Conservation (phyloP, 1,284 basidiomycete species). For the Singerocomus inundabilis region DNA sequence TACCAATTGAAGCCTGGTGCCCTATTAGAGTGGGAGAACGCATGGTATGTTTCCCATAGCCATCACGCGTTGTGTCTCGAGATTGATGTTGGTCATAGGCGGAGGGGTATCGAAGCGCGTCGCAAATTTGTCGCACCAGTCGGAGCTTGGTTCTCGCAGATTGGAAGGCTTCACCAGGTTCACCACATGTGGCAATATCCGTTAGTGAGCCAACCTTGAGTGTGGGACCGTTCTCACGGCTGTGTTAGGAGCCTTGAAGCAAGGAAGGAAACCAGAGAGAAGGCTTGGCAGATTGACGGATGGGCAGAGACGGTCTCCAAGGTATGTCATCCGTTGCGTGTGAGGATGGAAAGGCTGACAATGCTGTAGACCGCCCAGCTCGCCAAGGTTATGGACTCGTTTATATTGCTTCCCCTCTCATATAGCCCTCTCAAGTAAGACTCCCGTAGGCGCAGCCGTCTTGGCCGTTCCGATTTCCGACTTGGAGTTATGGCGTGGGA, state of each 20-base stretch:
- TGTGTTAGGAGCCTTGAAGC: slow-evolving; percentile 66
- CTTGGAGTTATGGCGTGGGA: no score
- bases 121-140: slow-evolving; percentile 81
- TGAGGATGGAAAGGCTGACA: slow-evolving; percentile 6
- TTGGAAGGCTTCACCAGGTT: slow-evolving; percentile 86
- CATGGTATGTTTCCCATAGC: slow-evolving; percentile 59
- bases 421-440: slow-evolving; percentile 78
- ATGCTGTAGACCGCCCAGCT: slow-evolving; percentile 70
- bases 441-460: slow-evolving; percentile 1
- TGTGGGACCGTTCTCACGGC: slow-evolving; percentile 14
- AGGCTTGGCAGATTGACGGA: slow-evolving; percentile 89
- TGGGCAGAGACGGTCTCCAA: slow-evolving; percentile 95
- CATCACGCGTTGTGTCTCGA: not conserved
- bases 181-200: slow-evolving; percentile 95
- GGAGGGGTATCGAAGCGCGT: slow-evolving; percentile 85
- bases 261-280: slow-evolving; percentile 79
- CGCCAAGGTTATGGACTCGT: slow-evolving; percentile 75
- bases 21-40: slow-evolving; percentile 88
- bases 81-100: slow-evolving; percentile 46
- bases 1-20: slow-evolving; percentile 85
- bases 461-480: no score
- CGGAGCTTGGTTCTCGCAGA: slow-evolving; percentile 93
- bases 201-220: slow-evolving; percentile 44
- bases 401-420: slow-evolving; percentile 69
- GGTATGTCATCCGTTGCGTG: slow-evolving; percentile 41